A percentile compares a stretch with the other conserved stretches of the same genome.
Conservation (phyloP, 352 stramenopile species). For the Phytophthora tubulina region DNA sequence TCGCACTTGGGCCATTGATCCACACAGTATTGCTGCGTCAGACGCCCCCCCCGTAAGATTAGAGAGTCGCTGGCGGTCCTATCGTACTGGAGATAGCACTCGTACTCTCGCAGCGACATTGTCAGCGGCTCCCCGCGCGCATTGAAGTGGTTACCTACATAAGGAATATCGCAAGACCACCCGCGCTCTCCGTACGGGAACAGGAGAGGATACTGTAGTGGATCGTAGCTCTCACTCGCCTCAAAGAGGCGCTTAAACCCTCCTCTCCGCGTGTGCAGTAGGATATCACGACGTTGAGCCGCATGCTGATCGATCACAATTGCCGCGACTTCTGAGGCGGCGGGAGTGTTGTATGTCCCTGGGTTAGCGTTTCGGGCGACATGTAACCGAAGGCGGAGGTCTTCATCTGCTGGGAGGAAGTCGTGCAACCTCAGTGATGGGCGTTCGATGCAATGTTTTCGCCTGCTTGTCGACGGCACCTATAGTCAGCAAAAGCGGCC, state of each 20-base stretch:
- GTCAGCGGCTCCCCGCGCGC: neutral
- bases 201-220: conserved; percentile 10
- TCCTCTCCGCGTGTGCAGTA: neutral
- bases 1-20: conserved; percentile 20
- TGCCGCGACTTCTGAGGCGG: conserved; percentile 9
- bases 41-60: neutral
- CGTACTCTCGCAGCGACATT: conserved; percentile 15
- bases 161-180: neutral
- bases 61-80: neutral
- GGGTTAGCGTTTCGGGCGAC: neutral
- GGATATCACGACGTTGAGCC: neutral
- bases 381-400: neutral
- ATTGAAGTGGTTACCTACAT: neutral
- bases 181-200: conserved; percentile 11
- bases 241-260: conserved; percentile 3
- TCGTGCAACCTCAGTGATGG: neutral
- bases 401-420: neutral
- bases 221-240: conserved; percentile 4
- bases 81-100: conserved; percentile 1
- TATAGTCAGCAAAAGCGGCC: neutral
- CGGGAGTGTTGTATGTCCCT: conserved; percentile 3
- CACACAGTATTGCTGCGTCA: conserved; percentile 14
- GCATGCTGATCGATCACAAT: conserved; percentile 11
- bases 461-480: neutral
- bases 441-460: neutral